phyloP scores from a whole-genome alignment of 1,139 yeast species.

The Diutina scorzettiae region DNA sequence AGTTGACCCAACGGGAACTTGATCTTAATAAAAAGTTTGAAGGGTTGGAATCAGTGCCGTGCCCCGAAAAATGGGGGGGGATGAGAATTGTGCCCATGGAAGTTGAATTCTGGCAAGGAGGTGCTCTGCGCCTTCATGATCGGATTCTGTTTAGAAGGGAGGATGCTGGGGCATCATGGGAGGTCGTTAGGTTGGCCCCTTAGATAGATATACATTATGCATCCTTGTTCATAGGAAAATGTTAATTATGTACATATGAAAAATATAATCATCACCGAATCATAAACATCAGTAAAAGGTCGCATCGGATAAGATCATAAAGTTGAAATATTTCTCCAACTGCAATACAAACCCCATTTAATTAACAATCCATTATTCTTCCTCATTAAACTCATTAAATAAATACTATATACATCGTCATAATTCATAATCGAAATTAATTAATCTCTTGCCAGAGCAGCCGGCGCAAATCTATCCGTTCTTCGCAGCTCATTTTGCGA shows the following conservation, averaged over 20 bases:
- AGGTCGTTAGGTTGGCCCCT: constrained; percentile 5
- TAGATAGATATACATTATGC: no score
- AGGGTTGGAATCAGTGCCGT: constrained; percentile 50
- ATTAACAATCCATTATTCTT: no score
- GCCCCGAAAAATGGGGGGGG: constrained; percentile 97
- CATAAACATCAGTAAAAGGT: no score
- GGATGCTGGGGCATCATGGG: not conserved
- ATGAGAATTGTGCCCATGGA: constrained; percentile 77
- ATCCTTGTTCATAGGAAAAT: no score
- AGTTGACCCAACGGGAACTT: constrained; percentile 38
- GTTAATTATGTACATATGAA: no score
- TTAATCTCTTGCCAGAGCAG: not conserved
- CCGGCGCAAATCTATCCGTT: not conserved
- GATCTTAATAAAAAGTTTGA: constrained; percentile 35
- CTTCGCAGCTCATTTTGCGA: not conserved
- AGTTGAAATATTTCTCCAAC: no score
- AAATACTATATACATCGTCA: no score
- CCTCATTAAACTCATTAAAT: no score
- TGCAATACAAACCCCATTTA: no score
- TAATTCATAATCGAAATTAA: not conserved
- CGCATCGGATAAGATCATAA: no score
- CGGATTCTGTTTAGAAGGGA: constrained; percentile 65
- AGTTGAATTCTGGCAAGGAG: constrained; percentile 96
- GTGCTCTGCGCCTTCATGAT: constrained; percentile 83
- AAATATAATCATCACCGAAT: no score